Percentiles rank a stretch among this genome's conserved stretches.
These are phyloP conservation scores for Klebsormidium nitens DNA, from an alignment of 139 green algal genomes.

Conservation along the genomic window DNA sequence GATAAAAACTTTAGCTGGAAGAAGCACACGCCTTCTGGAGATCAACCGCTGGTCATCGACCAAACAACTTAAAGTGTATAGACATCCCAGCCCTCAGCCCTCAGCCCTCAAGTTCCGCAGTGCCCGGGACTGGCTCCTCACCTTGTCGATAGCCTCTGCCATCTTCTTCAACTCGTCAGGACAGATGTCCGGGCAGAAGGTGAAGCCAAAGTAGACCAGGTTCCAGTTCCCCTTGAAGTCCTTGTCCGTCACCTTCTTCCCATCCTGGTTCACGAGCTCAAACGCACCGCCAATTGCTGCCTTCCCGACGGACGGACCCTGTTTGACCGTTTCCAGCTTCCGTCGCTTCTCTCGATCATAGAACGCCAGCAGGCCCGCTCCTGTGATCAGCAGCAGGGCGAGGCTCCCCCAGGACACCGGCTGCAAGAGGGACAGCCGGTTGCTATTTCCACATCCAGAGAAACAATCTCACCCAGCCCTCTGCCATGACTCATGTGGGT, in stretches of 20 bases:
- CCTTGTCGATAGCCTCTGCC: conserved; percentile 46
- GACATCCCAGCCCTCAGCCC: too few relatives aligned
- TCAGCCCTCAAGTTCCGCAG: too few relatives aligned
- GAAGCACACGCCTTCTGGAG: too few relatives aligned
- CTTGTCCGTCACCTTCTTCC: conserved; percentile 69
- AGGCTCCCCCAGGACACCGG: conserved; percentile 39
- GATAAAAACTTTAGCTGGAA: too few relatives aligned
- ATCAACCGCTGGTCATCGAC: too few relatives aligned
- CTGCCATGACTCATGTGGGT: too few relatives aligned
- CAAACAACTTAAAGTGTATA: too few relatives aligned
- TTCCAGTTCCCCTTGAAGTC: conserved; percentile 79
- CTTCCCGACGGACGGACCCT: conserved; percentile 51
- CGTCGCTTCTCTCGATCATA: conserved; percentile 31
- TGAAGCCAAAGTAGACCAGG: conserved; percentile 99
- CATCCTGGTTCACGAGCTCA: conserved; percentile 67
- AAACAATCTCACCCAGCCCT: too few relatives aligned
- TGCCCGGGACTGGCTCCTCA: too few relatives aligned
- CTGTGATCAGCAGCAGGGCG: conserved; percentile 29
- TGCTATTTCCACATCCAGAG: too few relatives aligned
- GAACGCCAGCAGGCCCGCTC: conserved; percentile 27
- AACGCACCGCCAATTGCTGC: conserved; percentile 89
- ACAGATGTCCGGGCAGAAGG: conserved; percentile 96
- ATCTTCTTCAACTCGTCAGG: conserved; percentile 97
- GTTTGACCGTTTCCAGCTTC: conserved; percentile 19
- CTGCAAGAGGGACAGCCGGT: too few relatives aligned